Evolutionary conservation across 768 basidiomycete genomes (phyloP).

Genomic region (Lentinula lateritia): DNA sequence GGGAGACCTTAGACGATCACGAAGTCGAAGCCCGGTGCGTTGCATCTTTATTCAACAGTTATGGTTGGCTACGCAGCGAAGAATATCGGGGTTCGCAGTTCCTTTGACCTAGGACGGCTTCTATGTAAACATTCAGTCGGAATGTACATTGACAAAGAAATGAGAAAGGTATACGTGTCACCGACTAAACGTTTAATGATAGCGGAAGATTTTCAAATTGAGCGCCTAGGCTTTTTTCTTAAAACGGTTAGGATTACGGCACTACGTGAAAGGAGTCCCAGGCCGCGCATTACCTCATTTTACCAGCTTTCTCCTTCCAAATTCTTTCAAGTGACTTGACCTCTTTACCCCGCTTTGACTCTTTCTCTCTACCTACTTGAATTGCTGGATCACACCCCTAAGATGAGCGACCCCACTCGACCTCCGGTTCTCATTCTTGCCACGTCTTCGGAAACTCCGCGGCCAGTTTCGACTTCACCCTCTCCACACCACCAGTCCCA

Average conservation of each 20-base stretch:
- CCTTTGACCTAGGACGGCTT: no score
- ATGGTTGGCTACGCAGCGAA: no score
- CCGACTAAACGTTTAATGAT: not conserved
- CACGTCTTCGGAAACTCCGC: conserved; percentile 12
- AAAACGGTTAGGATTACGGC: no score
- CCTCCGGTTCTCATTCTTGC: conserved; percentile 11
- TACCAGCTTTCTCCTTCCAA: not conserved
- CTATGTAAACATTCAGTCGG: not conserved
- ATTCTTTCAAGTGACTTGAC: conserved; percentile 3
- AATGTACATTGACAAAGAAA: not conserved
- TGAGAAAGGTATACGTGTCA: not conserved
- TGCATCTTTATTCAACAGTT: not conserved
- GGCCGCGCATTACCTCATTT: no score
- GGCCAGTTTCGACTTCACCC: conserved; percentile 7
- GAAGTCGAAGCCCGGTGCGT: not conserved
- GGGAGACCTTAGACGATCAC: not conserved
- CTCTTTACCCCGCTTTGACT: not conserved
- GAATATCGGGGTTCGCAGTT: no score
- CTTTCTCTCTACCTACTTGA: conserved; percentile 3
- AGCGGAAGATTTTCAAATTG: not conserved
- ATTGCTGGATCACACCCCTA: not conserved
- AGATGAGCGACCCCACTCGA: not conserved
- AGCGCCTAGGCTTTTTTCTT: not conserved
- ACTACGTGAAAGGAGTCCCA: no score
- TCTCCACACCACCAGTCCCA: conserved; percentile 7